Evolutionary conservation across 257 asterid species (phyloP).

Genomic region (Penstemon newberryi): DNA sequence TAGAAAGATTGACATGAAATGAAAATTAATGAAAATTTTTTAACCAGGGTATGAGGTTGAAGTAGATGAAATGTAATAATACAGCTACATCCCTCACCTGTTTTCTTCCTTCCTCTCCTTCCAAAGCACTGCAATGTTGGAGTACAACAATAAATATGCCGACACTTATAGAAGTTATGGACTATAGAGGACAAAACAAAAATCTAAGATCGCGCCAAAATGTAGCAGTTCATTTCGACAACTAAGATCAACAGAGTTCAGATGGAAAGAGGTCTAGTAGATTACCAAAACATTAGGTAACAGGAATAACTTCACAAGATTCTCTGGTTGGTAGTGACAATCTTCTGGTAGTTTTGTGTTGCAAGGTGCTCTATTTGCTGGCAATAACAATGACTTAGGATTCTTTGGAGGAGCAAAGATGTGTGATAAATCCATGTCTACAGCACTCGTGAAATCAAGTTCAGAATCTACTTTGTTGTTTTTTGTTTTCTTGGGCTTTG

Average conservation of each 20-base stretch:
- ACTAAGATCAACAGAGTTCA: not conserved
- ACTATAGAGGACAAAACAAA: not conserved
- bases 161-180: not conserved
- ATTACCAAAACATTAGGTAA: constrained; percentile 81
- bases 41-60: not conserved
- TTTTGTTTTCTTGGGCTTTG: constrained; percentile 65
- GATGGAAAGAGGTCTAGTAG: not conserved
- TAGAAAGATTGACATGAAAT: not conserved
- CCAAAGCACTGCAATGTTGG: constrained; percentile 74
- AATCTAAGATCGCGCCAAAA: not conserved
- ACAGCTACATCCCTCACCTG: constrained; percentile 47
- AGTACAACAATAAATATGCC: constrained; percentile 15
- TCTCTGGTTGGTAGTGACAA: constrained; percentile 93
- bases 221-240: not conserved
- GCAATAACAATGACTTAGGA: constrained; percentile 73
- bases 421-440: constrained; percentile 55
- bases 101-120: constrained; percentile 55
- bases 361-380: constrained; percentile 68
- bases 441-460: constrained; percentile 61
- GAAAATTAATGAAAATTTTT: not conserved
- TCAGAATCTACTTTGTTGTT: constrained; percentile 62
- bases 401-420: constrained; percentile 85
- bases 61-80: not conserved
- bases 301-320: constrained; percentile 94
- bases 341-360: constrained; percentile 92